Evolutionary conservation across 768 basidiomycete species (phyloP).

Genomic region (Tulasnella calospora): DNA sequence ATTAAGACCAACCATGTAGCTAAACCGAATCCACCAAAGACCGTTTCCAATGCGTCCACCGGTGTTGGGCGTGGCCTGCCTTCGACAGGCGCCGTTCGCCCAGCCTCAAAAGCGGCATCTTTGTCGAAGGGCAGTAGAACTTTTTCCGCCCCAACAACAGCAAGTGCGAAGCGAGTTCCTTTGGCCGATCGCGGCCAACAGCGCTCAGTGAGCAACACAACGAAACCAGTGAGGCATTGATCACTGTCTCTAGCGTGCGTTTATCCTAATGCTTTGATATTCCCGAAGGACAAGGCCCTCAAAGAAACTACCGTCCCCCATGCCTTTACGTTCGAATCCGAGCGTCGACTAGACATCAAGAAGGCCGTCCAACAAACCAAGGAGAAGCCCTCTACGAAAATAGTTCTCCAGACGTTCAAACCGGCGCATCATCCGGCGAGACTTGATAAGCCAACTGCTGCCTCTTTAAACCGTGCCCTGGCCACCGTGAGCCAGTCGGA

Average conservation of each 20-base stretch:
- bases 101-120: background rate
- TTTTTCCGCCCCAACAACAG: background rate
- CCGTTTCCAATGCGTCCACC: background rate
- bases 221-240: background rate
- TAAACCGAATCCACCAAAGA: background rate
- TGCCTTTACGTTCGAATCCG: slow-evolving; percentile 20
- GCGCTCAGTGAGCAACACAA: background rate
- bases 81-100: background rate
- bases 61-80: background rate
- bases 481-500: background rate
- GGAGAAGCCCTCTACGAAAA: background rate
- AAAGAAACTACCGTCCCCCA: slow-evolving; percentile 10
- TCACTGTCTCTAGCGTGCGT: background rate
- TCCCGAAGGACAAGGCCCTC: background rate
- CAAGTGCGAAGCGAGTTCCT: background rate
- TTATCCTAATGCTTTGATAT: background rate
- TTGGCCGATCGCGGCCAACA: slow-evolving; percentile 1
- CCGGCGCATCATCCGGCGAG: slow-evolving; percentile 10
- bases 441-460: slow-evolving; percentile 12
- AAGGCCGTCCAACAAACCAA: slow-evolving; percentile 2
- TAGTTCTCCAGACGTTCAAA: background rate
- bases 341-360: slow-evolving; percentile 15
- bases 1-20: background rate
- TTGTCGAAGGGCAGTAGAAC: background rate
- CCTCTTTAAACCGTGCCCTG: slow-evolving; percentile 13